Percentiles rank a stretch among this genome's conserved stretches.
Evolutionary conservation across 192 early-diverging fungal genomes (phyloP).

Genomic region (Mycoemilia scoparia): DNA sequence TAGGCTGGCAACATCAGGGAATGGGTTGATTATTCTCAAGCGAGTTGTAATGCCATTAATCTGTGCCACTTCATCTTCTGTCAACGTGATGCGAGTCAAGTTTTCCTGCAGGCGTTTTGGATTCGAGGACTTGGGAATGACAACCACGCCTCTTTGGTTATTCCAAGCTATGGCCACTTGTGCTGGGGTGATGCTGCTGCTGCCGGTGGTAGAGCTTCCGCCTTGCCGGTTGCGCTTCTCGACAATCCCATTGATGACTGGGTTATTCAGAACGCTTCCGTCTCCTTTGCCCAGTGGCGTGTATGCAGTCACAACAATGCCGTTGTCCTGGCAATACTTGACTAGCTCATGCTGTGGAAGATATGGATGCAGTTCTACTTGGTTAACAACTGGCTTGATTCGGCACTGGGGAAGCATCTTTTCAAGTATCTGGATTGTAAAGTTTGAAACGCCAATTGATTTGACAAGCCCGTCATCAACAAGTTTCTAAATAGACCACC

Average conservation of each 20-base stretch:
- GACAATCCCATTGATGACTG: slow-evolving; percentile 33
- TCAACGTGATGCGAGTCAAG: slow-evolving; percentile 8
- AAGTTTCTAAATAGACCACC: no score
- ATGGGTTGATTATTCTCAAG: no score
- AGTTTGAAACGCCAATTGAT: slow-evolving; percentile 79
- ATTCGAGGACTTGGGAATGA: slow-evolving; percentile 63
- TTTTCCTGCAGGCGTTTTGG: slow-evolving; percentile 33
- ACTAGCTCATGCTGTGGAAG: slow-evolving; percentile 43
- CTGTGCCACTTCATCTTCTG: slow-evolving; percentile 5
- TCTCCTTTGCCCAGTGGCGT: slow-evolving; percentile 48
- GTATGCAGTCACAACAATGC: slow-evolving; percentile 65
- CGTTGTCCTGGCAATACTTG: slow-evolving; percentile 46
- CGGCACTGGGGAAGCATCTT: slow-evolving; percentile 42
- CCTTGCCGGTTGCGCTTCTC: no score
- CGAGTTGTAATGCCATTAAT: no score
- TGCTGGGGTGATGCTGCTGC: slow-evolving; percentile 34
- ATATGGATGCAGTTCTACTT: slow-evolving; percentile 71
- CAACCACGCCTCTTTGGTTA: slow-evolving; percentile 44
- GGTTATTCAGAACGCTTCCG: background rate
- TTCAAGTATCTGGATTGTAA: slow-evolving; percentile 37
- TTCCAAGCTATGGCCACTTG: slow-evolving; percentile 59
- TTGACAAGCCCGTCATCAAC: slow-evolving; percentile 48
- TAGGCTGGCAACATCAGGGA: no score
- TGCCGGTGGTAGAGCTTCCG: no score
- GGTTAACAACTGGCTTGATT: slow-evolving; percentile 66